Conservation (phyloP, 306 rosid genomes). For the Quercus dentata region DNA sequence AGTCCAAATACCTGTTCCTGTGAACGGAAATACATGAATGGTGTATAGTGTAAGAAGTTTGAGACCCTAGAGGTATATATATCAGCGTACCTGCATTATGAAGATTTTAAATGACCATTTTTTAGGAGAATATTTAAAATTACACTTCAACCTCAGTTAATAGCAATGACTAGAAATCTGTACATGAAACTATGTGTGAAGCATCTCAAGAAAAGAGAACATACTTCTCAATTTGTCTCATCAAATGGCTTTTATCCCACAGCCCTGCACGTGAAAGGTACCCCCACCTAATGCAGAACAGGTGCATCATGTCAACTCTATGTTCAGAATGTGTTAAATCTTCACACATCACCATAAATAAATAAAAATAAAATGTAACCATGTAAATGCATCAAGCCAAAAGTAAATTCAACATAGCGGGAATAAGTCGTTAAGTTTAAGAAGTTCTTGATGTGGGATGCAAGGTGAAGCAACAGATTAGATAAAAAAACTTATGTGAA, state of each 20-base stretch:
- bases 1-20: slow-evolving; percentile 79
- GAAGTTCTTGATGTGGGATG: neutral
- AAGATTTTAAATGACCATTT: neutral
- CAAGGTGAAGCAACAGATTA: neutral
- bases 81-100: slow-evolving; percentile 81
- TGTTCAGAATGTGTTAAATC: neutral
- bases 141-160: neutral
- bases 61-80: slow-evolving; percentile 98
- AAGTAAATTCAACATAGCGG: neutral
- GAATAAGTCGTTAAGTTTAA: neutral
- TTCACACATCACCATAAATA: neutral
- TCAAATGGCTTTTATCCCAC: slow-evolving; percentile 98
- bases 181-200: slow-evolving; percentile 1
- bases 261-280: slow-evolving; percentile 92
- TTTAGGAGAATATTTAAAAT: neutral
- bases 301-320: slow-evolving; percentile 20
- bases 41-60: slow-evolving; percentile 81
- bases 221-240: slow-evolving; percentile 98
- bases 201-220: slow-evolving; percentile 26
- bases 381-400: neutral
- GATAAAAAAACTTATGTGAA: neutral
- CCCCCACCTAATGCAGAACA: slow-evolving; percentile 81
- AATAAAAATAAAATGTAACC: neutral
- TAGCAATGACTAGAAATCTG: neutral
- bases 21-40: slow-evolving; percentile 95